phyloP scores from a whole-genome alignment of 2,329 filamentous ascomycete species.

The Cylindrodendrum hubeiense region DNA sequence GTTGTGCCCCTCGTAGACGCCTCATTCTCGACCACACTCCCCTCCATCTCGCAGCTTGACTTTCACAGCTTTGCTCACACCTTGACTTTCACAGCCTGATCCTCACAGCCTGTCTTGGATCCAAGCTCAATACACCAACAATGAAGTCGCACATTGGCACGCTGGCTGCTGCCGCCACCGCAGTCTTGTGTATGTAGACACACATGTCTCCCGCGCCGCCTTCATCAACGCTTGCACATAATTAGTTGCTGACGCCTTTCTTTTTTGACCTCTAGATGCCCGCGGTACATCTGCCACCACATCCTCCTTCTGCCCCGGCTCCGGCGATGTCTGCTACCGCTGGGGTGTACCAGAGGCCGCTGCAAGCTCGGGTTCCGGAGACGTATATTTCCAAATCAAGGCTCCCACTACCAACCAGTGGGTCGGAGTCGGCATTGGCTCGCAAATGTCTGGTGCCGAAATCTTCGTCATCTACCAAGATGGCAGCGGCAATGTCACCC shows the following conservation, averaged over 20 bases:
- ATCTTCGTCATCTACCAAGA: slow-evolving; percentile 74
- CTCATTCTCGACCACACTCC: neutral
- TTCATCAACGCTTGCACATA: neutral
- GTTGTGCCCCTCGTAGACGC: neutral
- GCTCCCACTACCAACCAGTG: slow-evolving; percentile 66
- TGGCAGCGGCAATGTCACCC: slow-evolving; percentile 69
- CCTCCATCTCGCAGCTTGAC: slow-evolving; percentile 2
- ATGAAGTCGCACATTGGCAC: slow-evolving; percentile 39
- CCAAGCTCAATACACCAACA: neutral
- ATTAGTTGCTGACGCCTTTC: slow-evolving; percentile 20
- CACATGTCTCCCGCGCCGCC: neutral
- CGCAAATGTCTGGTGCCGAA: slow-evolving; percentile 66
- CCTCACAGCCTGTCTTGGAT: neutral
- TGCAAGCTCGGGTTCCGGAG: slow-evolving; percentile 61
- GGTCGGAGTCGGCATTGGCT: slow-evolving; percentile 70
- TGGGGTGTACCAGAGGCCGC: slow-evolving; percentile 67
- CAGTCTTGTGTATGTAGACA: slow-evolving; percentile 38
- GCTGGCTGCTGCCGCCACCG: slow-evolving; percentile 23
- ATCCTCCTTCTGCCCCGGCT: slow-evolving; percentile 55
- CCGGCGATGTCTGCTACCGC: slow-evolving; percentile 63
- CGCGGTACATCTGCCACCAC: slow-evolving; percentile 41
- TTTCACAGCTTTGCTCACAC: neutral
- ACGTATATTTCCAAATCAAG: slow-evolving; percentile 72
- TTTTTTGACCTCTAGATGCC: slow-evolving; percentile 32
- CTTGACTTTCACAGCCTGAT: neutral